Base-by-base conservation (phyloP, 1,139 yeast species). In the Yamadazyma friedrichii region DNA sequence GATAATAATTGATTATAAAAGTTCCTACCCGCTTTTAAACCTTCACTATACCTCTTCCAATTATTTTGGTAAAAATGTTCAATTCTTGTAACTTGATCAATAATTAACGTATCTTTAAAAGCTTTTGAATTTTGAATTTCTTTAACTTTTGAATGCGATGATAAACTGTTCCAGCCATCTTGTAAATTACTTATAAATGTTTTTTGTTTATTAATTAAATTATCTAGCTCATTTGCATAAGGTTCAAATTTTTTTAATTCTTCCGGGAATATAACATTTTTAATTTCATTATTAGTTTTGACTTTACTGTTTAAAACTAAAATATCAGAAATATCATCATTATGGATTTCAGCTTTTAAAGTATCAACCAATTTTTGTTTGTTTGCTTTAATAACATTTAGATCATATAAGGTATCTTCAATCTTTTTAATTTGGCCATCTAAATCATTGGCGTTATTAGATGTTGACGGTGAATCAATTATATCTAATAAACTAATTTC, bases 271-370 rank as follows among this genome's bases (percentile, higher is more conserved):
- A 88, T 72, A 29, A 69, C 64, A 24, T 70, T 65, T 50, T 74
- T 74, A 42, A 84, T 74, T 48, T 84, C 93, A 33, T 73, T 69
- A 15, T 80, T 80, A 3, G 76, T 56, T 44, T 74, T 74, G 27
- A 75, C 69, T 40, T 78, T 77, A 50, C 82, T 80, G 58, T 87
- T 85, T 50, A 85, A 65, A 4, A 93, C 77, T 30, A 93, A 70
- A 20, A 84, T 71, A 43, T 86, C 83, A 0, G 96, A 84, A 39
- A 91, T 88, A 57, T 93, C 97, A 61, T 93, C 98, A 15, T 76
- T 72, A 53, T 84, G 95, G 32, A 88, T 82, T 41, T 77, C 78
- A 6, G 69, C 74, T 56, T 88, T 89, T 55, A 91, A 71, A 38
- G 81, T 88, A 2, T 72, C 72, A 34, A 87, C 68, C 2, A 84